phyloP scores from a whole-genome alignment of 192 early-diverging fungal genomes.

The Rhizophagus prolifer region DNA sequence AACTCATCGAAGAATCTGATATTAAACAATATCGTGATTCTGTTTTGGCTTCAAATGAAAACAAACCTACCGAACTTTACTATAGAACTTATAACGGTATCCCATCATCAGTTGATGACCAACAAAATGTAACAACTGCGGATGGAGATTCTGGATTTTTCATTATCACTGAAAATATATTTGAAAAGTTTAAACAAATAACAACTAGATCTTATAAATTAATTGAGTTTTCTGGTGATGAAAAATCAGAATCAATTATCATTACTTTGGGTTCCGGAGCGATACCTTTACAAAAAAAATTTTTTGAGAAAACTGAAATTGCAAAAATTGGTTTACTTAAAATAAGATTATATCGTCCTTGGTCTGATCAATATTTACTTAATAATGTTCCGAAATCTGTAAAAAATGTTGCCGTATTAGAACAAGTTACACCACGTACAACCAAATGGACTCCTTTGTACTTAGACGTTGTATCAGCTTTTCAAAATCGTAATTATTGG shows the following conservation, averaged over 20 bases:
- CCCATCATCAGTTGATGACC: not conserved
- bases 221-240: slow-evolving; percentile 68
- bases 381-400: slow-evolving; percentile 61
- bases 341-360: slow-evolving; percentile 76
- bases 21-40: slow-evolving; percentile 39
- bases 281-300: slow-evolving; percentile 42
- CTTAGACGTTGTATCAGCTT: slow-evolving; percentile 77
- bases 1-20: slow-evolving; percentile 42
- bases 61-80: slow-evolving; percentile 5
- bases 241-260: slow-evolving; percentile 69
- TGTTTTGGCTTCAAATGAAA: slow-evolving; percentile 27
- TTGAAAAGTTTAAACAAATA: slow-evolving; percentile 50
- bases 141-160: slow-evolving; percentile 20
- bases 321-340: slow-evolving; percentile 70
- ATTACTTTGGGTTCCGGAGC: slow-evolving; percentile 73
- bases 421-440: slow-evolving; percentile 58
- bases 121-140: not conserved
- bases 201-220: slow-evolving; percentile 62
- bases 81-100: not conserved
- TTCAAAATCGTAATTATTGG: slow-evolving; percentile 57
- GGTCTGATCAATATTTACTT: slow-evolving; percentile 60
- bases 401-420: slow-evolving; percentile 61
- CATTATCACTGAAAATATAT: slow-evolving; percentile 48
- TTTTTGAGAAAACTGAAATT: slow-evolving; percentile 34
- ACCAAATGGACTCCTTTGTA: slow-evolving; percentile 80